These are phyloP conservation scores for Aspergillus conjunctus DNA, from an alignment of 495 filamentous ascomycete genomes.

Conservation along the genomic window DNA sequence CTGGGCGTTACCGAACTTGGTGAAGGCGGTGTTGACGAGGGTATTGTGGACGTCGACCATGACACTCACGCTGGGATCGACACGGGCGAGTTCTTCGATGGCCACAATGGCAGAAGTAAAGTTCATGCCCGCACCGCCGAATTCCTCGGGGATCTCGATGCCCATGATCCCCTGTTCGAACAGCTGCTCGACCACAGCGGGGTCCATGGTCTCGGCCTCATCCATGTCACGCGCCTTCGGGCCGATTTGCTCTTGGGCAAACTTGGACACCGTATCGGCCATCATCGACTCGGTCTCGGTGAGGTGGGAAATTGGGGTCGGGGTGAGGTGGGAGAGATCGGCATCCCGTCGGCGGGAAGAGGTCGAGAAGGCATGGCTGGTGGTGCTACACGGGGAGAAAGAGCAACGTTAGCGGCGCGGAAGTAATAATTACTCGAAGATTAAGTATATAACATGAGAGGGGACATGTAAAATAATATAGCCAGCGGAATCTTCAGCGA, in stretches of 20 bases:
- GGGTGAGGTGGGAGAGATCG: conserved; percentile 71
- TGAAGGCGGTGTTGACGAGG: conserved; percentile 87
- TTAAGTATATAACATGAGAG: neutral
- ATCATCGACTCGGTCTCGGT: conserved; percentile 90
- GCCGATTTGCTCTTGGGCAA: conserved; percentile 82
- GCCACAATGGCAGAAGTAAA: conserved; percentile 95
- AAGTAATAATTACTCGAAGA: neutral
- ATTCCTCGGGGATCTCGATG: conserved; percentile 96
- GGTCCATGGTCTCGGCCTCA: conserved; percentile 94
- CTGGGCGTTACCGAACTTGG: conserved; percentile 78
- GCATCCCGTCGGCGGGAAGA: conserved; percentile 60
- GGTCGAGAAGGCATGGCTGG: conserved; percentile 69
- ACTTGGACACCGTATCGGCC: conserved; percentile 87
- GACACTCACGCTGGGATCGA: conserved; percentile 93
- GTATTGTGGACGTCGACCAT: conserved; percentile 97
- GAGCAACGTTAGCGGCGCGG: conserved; percentile 22
- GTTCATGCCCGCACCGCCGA: conserved; percentile 96
- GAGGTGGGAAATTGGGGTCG: conserved; percentile 90
- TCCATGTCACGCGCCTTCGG: conserved; percentile 98
- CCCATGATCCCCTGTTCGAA: conserved; percentile 99
- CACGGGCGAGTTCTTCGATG: conserved; percentile 93
- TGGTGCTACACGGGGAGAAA: conserved; percentile 34
- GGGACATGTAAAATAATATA: neutral
- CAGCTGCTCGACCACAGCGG: conserved; percentile 79
- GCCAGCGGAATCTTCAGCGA: neutral